Evolutionary conservation across 768 basidiomycete genomes (phyloP).

Genomic region (Lentinula aciculospora): DNA sequence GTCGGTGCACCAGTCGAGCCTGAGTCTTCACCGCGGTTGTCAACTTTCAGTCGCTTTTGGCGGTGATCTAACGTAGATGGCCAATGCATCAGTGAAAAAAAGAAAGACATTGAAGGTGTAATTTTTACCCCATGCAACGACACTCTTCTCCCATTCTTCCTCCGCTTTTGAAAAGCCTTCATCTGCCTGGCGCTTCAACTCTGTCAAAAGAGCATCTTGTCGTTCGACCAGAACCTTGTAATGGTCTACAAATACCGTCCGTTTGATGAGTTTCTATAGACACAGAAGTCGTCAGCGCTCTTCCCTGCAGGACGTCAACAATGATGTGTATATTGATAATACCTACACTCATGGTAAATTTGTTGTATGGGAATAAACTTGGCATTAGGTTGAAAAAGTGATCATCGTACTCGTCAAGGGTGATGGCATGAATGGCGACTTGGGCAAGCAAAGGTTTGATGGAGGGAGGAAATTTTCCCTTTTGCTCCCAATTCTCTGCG

Average conservation of each 20-base stretch:
- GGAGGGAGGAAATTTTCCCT: constrained; percentile 83
- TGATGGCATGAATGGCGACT: constrained; percentile 73
- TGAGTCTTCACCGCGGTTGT: constrained; percentile 13
- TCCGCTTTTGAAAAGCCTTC: constrained; percentile 64
- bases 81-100: not conserved
- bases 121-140: constrained; percentile 60
- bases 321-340: not conserved
- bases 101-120: not conserved
- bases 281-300: not conserved
- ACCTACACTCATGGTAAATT: constrained; percentile 85
- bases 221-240: constrained; percentile 56
- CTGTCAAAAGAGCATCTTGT: constrained; percentile 62
- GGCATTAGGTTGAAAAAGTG: constrained; percentile 91
- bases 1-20: not conserved
- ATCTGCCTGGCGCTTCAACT: constrained; percentile 56
- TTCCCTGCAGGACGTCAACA: not conserved
- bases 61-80: constrained; percentile 33
- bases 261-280: constrained; percentile 83
- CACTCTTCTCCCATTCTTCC: constrained; percentile 73
- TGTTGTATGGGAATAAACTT: constrained; percentile 86
- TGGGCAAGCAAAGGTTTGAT: constrained; percentile 70
- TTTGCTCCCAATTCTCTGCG: constrained; percentile 47
- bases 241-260: constrained; percentile 79
- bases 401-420: constrained; percentile 86
- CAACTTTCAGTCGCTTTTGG: constrained; percentile 43